Evolutionary conservation across 148 eudicot species (phyloP).

Genomic region (Nepenthes gracilis): DNA sequence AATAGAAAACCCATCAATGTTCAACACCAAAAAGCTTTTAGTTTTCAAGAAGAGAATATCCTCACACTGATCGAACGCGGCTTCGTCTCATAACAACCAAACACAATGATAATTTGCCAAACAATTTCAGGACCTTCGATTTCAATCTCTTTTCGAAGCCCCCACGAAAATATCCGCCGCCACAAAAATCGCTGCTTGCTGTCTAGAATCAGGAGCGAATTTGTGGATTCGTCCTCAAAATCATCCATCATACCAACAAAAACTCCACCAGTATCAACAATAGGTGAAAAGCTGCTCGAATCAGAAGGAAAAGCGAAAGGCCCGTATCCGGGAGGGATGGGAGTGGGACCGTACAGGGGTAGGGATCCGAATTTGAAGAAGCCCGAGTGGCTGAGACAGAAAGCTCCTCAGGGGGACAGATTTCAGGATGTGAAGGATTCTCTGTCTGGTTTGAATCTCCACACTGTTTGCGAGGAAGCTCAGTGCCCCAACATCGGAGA

Average conservation of each 20-base stretch:
- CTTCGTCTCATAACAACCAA: too few relatives aligned
- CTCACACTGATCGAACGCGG: too few relatives aligned
- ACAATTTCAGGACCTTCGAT: conserved; percentile 8
- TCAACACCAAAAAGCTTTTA: too few relatives aligned
- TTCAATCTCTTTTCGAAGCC: conserved; percentile 8
- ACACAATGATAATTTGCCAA: conserved; percentile 5
- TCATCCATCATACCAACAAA: background rate
- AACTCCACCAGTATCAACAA: background rate
- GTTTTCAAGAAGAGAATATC: too few relatives aligned
- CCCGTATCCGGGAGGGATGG: conserved; percentile 27
- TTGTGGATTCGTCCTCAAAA: background rate
- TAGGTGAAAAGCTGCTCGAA: conserved; percentile 4
- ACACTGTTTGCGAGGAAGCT: conserved; percentile 91
- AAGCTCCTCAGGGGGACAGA: conserved; percentile 71
- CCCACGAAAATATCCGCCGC: background rate
- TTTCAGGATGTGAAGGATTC: conserved; percentile 68
- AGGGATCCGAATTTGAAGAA: conserved; percentile 80
- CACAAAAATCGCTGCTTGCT: too few relatives aligned
- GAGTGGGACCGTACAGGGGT: conserved; percentile 47
- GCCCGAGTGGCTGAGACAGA: conserved; percentile 84
- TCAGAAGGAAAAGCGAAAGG: conserved; percentile 8
- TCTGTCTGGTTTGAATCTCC: conserved; percentile 55
- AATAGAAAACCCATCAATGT: too few relatives aligned
- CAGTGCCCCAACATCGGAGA: conserved; percentile 91
- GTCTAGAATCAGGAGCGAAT: conserved; percentile 6